Conservation (phyloP, 768 basidiomycete genomes). For the Psilocybe azurescens region DNA sequence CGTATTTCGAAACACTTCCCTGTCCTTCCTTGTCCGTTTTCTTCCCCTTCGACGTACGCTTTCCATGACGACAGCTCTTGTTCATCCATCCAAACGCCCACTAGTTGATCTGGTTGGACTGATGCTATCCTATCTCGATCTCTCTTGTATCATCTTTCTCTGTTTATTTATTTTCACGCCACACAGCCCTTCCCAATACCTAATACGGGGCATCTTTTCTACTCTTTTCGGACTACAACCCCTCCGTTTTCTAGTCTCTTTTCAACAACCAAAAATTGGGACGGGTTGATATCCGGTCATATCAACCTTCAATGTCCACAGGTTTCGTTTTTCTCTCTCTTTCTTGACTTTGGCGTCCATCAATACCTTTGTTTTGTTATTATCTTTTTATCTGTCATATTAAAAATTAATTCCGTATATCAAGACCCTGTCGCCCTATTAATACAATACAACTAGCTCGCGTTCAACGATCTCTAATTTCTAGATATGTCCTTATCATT, state of each 20-base stretch:
- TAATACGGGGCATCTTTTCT: not conserved
- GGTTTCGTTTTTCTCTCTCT: not conserved
- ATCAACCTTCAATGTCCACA: not conserved
- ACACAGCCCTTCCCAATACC: not conserved
- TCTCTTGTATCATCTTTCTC: not conserved
- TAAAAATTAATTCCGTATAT: too few species aligned
- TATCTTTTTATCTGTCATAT: not conserved
- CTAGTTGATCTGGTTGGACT: not conserved
- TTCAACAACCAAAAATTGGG: not conserved
- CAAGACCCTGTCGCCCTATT: too few species aligned
- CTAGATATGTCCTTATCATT: too few species aligned
- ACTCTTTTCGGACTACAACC: not conserved
- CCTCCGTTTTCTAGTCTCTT: not conserved
- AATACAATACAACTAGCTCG: too few species aligned
- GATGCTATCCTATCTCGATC: not conserved
- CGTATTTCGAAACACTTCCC: not conserved
- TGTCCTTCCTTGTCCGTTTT: not conserved
- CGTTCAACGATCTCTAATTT: too few species aligned
- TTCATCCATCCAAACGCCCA: not conserved
- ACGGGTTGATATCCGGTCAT: slow-evolving; percentile 1
- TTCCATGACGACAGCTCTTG: slow-evolving; percentile 1
- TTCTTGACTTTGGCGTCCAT: not conserved
- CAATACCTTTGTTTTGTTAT: not conserved
- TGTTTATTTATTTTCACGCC: not conserved
- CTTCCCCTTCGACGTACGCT: not conserved